A percentile compares a stretch with the other conserved stretches of the same genome.
These are phyloP conservation scores for Conringia planisiliqua DNA, from an alignment of 345 rosid species.

Conservation along the genomic window DNA sequence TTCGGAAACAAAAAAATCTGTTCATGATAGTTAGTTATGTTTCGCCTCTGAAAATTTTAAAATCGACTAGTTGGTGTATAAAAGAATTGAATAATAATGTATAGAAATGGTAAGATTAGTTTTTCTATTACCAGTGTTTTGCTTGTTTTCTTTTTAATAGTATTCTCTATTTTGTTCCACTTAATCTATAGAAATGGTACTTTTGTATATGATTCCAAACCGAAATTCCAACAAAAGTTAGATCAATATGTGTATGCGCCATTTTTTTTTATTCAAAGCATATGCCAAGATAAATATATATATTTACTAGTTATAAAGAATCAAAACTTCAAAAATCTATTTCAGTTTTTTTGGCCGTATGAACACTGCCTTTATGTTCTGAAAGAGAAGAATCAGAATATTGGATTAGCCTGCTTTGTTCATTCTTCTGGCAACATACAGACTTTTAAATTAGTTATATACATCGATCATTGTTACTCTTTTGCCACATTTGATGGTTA, in stretches of 20 bases:
- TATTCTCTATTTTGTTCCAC: background rate
- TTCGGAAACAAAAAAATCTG: background rate
- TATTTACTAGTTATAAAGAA: background rate
- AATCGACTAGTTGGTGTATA: background rate
- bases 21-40: background rate
- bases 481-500: constrained; percentile 23
- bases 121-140: too few species aligned
- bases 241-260: background rate
- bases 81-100: too few species aligned
- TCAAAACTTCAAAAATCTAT: background rate
- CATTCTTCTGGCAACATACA: background rate
- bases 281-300: background rate
- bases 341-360: constrained; percentile 6
- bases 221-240: background rate
- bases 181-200: background rate
- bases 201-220: constrained; percentile 5
- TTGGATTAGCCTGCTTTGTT: constrained; percentile 20
- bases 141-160: background rate
- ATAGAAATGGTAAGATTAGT: too few species aligned
- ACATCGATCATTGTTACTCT: background rate
- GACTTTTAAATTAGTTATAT: background rate
- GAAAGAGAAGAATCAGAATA: constrained; percentile 28
- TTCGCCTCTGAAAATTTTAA: background rate
- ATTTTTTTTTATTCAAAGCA: background rate
- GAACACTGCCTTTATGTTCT: constrained; percentile 25